Base-by-base conservation (phyloP, 2,329 filamentous ascomycete genomes). In the Colletotrichum nymphaeae region DNA sequence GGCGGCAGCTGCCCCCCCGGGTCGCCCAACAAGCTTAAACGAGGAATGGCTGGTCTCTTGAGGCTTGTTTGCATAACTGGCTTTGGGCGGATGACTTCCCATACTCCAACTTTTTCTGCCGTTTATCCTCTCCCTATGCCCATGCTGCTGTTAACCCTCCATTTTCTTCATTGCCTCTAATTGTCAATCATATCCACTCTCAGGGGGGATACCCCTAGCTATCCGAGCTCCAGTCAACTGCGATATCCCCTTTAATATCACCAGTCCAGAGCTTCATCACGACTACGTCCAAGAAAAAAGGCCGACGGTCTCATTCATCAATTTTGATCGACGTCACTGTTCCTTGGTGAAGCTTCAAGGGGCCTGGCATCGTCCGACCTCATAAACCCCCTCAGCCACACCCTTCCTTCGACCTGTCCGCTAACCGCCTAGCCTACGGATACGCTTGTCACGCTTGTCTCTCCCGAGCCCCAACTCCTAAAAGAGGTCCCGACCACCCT, bases 21-120 rank as follows among this genome's bases (percentile, higher is more conserved):
- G 19, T 63, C 58, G 11, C 8, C n/a, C 53, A 55, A 69, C 65
- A 72, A 72, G 58, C 65, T 72, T 69, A 64, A 72, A 68, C 64
- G 49, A 68, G 49, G 28, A 24, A 72, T 42, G 57, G 26, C 57
- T 26, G 11, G 60, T 1, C 26, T 32, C n/a, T 22, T 24, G 7
- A 53, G 30, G 19, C 35, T 28, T 42, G 19, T 52, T 49, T 28
- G 57, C 49, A 24, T 28, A n/a, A n/a, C 53, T 53, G 14, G 42
- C 42, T 26, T n/a, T 28, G 24, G 42, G 28, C 55, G 37, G 30
- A 5, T 37, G 24, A 28, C 46, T 22, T 30, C 9, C 19, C 16
- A 49, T 49, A 49, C 28, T 57, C 37, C 35, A 42, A 56, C 46
- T 56, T 46, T 26, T 69, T 42, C 14, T n/a, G 32, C n/a, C 24